Percentiles rank a stretch among this genome's conserved stretches.
Evolutionary conservation across 2,329 filamentous ascomycete genomes (phyloP).

Genomic region (Monilinia polystroma): DNA sequence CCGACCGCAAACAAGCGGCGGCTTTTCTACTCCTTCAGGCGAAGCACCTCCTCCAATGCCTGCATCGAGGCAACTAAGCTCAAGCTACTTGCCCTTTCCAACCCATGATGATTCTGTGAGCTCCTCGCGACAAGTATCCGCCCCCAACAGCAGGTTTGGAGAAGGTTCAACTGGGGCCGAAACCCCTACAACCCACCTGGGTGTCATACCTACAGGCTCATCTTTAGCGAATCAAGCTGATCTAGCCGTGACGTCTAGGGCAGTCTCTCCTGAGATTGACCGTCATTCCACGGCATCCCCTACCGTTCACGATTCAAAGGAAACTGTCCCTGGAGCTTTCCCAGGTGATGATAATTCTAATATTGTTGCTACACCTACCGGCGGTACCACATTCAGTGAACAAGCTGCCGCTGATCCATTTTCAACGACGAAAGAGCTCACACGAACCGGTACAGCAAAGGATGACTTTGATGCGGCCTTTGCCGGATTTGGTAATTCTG

Average conservation of each 20-base stretch:
- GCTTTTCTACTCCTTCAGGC: conserved; percentile 48
- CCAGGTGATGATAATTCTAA: conserved; percentile 48
- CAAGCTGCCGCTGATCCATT: conserved; percentile 54
- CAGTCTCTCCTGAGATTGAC: conserved; percentile 37
- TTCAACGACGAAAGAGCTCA: conserved; percentile 51
- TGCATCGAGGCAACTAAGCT: conserved; percentile 74
- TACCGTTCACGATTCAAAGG: conserved; percentile 38
- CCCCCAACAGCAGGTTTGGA: conserved; percentile 65
- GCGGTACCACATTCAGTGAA: conserved; percentile 49
- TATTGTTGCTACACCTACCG: conserved; percentile 49
- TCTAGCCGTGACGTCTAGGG: conserved; percentile 31
- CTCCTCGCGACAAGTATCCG: conserved; percentile 76
- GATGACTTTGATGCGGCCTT: conserved; percentile 86
- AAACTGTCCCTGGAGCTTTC: conserved; percentile 52
- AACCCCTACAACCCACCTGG: conserved; percentile 42
- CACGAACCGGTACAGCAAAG: conserved; percentile 54
- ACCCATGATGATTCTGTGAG: conserved; percentile 66
- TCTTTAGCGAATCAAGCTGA: conserved; percentile 34
- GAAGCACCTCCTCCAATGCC: conserved; percentile 60
- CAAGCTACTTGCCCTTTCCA: conserved; percentile 70
- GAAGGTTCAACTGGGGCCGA: conserved; percentile 45
- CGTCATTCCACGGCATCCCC: conserved; percentile 38
- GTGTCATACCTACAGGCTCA: conserved; percentile 38
- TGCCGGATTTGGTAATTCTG: conserved; percentile 62
- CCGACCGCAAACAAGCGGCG: conserved; percentile 34